Evolutionary conservation across 2,329 filamentous ascomycete species (phyloP).

Genomic region (Didymella arachidicola): DNA sequence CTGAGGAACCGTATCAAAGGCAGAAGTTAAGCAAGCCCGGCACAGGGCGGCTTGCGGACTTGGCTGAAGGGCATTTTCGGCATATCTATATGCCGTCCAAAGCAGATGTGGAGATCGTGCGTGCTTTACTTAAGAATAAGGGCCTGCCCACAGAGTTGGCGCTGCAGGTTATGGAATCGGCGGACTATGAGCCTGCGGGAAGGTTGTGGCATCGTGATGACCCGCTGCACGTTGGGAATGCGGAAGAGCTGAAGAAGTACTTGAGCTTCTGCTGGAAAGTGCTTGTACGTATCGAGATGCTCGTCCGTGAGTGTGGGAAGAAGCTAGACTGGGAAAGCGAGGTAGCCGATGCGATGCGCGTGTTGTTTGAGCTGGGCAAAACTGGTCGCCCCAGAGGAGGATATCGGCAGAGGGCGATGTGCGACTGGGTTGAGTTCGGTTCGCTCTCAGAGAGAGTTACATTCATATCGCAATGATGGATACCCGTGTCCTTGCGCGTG

Average conservation of each 20-base stretch:
- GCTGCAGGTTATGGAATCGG: neutral
- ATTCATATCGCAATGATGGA: neutral
- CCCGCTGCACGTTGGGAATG: neutral
- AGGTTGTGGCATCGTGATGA: neutral
- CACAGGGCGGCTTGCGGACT: neutral
- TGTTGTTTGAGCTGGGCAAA: neutral
- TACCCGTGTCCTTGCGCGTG: no score
- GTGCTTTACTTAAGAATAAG: neutral
- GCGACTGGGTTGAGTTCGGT: neutral
- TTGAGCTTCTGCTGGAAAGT: constrained; percentile 6
- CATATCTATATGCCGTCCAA: neutral
- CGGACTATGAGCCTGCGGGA: neutral
- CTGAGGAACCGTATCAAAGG: neutral
- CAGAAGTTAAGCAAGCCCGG: neutral
- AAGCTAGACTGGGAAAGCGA: constrained; percentile 3
- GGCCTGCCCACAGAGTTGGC: constrained; percentile 1
- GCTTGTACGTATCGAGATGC: constrained; percentile 3
- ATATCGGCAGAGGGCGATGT: neutral
- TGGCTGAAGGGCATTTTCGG: neutral
- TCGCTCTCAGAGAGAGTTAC: neutral
- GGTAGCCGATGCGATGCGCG: neutral
- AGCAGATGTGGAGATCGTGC: neutral
- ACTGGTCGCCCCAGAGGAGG: neutral
- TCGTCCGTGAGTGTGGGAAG: neutral
- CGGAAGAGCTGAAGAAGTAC: neutral